Percentiles rank a stretch among this genome's conserved stretches.
Evolutionary conservation across 768 basidiomycete genomes (phyloP).

Genomic region (Tephrocybe sp.): DNA sequence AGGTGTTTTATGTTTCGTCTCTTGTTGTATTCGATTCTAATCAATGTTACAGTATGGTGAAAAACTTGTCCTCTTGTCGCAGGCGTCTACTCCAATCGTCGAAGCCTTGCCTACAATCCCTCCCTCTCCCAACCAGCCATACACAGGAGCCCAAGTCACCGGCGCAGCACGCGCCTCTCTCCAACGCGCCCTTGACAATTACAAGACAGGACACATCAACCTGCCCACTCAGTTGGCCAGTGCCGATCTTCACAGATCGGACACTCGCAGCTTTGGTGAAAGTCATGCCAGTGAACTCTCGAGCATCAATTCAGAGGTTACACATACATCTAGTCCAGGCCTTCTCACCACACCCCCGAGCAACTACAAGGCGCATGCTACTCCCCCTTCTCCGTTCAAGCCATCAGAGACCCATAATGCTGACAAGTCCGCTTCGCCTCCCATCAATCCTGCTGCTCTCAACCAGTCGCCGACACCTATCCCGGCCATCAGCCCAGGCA

Average conservation of each 20-base stretch:
- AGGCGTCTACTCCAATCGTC: slow-evolving; percentile 66
- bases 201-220: slow-evolving; percentile 64
- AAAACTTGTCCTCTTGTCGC: slow-evolving; percentile 71
- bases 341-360: slow-evolving; percentile 42
- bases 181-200: slow-evolving; percentile 78
- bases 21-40: neutral
- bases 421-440: slow-evolving; percentile 20
- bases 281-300: slow-evolving; percentile 77
- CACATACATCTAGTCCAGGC: slow-evolving; percentile 23
- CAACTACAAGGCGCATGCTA: slow-evolving; percentile 16
- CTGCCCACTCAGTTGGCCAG: slow-evolving; percentile 45
- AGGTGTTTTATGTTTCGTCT: slow-evolving; percentile 44
- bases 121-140: slow-evolving; percentile 54
- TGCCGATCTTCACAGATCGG: slow-evolving; percentile 64
- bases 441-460: slow-evolving; percentile 24
- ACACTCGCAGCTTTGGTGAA: slow-evolving; percentile 83
- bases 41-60: slow-evolving; percentile 65
- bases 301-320: slow-evolving; percentile 41
- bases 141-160: slow-evolving; percentile 61
- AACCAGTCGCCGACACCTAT: slow-evolving; percentile 20
- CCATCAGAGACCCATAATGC: slow-evolving; percentile 16
- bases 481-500: slow-evolving; percentile 28
- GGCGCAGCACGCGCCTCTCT: slow-evolving; percentile 72
- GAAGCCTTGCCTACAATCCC: slow-evolving; percentile 67
- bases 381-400: slow-evolving; percentile 15